A percentile compares a stretch with the other conserved stretches of the same genome.
Evolutionary conservation across 2,329 filamentous ascomycete species (phyloP).

Genomic region (Mycocentrospora acerina): DNA sequence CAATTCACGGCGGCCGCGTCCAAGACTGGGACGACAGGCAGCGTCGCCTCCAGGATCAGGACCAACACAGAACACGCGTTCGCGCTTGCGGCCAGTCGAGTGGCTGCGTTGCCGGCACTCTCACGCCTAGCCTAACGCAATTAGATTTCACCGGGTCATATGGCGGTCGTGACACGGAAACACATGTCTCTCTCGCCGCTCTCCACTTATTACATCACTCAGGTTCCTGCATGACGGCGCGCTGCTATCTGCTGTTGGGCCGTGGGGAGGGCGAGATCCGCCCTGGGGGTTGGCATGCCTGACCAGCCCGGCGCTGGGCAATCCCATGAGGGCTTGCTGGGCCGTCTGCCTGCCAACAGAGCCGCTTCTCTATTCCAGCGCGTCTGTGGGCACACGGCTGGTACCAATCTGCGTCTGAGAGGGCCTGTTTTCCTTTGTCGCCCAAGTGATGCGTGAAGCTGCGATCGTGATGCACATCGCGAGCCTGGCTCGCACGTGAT

Average conservation of each 20-base stretch:
- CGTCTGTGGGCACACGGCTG: too few relatives aligned
- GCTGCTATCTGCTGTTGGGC: slow-evolving; percentile 23
- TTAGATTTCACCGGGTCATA: slow-evolving; percentile 34
- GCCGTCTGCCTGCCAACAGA: too few relatives aligned
- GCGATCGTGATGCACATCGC: too few relatives aligned
- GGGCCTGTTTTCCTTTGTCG: too few relatives aligned
- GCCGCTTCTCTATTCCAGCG: too few relatives aligned
- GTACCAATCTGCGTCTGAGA: too few relatives aligned
- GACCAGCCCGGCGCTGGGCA: slow-evolving; percentile 4
- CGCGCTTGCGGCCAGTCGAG: slow-evolving; percentile 31
- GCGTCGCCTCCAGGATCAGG: slow-evolving; percentile 9
- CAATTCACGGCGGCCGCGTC: slow-evolving; percentile 2
- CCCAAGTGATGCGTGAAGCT: too few relatives aligned
- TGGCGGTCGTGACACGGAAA: slow-evolving; percentile 39
- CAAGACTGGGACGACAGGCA: slow-evolving; percentile 4
- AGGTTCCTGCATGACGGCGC: slow-evolving; percentile 24
- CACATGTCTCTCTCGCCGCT: slow-evolving; percentile 39
- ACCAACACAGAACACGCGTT: slow-evolving; percentile 18
- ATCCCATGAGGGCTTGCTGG: slow-evolving; percentile 1
- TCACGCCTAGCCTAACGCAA: slow-evolving; percentile 40
- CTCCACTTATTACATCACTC: slow-evolving; percentile 43
- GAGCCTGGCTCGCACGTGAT: slow-evolving; percentile 17
- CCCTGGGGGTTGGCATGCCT: not conserved
- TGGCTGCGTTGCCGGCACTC: slow-evolving; percentile 40
- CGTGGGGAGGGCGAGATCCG: slow-evolving; percentile 10